Evolutionary conservation across 2,329 filamentous ascomycete species (phyloP).

Genomic region (Penicillium freii): DNA sequence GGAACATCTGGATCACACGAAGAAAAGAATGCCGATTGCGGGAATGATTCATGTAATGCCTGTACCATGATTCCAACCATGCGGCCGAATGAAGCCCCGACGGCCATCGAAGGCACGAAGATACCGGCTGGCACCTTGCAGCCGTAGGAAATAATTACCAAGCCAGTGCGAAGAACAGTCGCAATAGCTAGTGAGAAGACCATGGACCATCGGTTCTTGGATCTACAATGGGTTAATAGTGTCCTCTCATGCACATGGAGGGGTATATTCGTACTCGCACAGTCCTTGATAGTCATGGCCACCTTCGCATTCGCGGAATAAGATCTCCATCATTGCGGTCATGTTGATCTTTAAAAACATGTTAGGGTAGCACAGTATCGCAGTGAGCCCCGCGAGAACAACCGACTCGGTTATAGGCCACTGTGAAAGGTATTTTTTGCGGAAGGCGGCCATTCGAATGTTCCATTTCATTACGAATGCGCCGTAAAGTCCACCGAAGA

Average conservation of each 20-base stretch:
- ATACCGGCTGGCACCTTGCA: constrained; percentile 98
- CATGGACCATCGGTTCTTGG: constrained; percentile 71
- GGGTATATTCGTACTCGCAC: constrained; percentile 61
- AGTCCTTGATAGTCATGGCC: constrained; percentile 84
- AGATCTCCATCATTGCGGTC: constrained; percentile 98
- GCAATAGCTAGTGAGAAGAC: constrained; percentile 75
- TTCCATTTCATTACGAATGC: constrained; percentile 99
- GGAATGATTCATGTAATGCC: constrained; percentile 79
- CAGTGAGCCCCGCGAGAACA: constrained; percentile 76
- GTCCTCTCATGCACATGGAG: background rate
- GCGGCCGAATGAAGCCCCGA: constrained; percentile 89
- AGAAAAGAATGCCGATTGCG: constrained; percentile 78
- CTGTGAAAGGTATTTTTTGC: constrained; percentile 83
- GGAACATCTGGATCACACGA: constrained; percentile 86
- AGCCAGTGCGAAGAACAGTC: constrained; percentile 73
- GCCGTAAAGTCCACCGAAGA: constrained; percentile 92
- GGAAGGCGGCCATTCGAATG: constrained; percentile 81
- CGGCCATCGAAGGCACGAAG: constrained; percentile 96
- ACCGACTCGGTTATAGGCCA: constrained; percentile 87
- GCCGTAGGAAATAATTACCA: constrained; percentile 94
- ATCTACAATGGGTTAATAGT: constrained; percentile 31
- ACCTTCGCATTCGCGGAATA: constrained; percentile 91
- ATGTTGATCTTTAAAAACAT: constrained; percentile 95
- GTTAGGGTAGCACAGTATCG: constrained; percentile 94
- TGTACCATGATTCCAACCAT: constrained; percentile 95